Base-by-base conservation (phyloP, 371 early-diverging fungal genomes). In the Actinomortierella wolfii region DNA sequence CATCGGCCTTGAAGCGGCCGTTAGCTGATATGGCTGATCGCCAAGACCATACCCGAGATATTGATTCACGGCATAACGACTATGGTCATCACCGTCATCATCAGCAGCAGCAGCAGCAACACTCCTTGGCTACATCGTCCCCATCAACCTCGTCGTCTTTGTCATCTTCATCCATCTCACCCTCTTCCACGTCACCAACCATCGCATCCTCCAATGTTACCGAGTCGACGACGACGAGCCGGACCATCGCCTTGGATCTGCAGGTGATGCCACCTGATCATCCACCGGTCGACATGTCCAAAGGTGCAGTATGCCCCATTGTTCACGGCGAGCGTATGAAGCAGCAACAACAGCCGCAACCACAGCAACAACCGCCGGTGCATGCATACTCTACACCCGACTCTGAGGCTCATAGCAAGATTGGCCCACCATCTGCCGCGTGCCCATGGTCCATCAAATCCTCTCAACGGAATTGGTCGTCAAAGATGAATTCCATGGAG, bases 231-330 rank as follows among this genome's bases (percentile, higher is more conserved):
- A 18, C 21, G 47, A 34, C 34, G 7, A 34, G 34, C 34, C 34
- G 34, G 20, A 1, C 47, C 9, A 25, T 66, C 50, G 66, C 65
- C 44, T 26, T 66, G 34, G 66, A 71, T 2, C 8, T 71, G 21
- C 66, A 71, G 52, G 54, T 46, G 11, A 71, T 71, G 73, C 73
- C 73, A n/a, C 73, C 73, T 51, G 73, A 71, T 23, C 73, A 71
- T 34, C 73, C 73, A 6, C 17, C 66, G 0, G 54, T 71, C 14
- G 67, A 71, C 20, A 51, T 59, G 8, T 63, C 69, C 0, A 54
- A 61, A 0, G 21, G 53, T n/a, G 73, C 66, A n/a, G 73, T 71
- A 1, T 71, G 73, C 15, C 73, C 73, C 3, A 66, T 71, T 58
- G 66, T 66, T 0, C 73, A 71, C 51, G 73, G 73, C 21, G 73